Base-by-base conservation (phyloP, 176 grass and related monocot genomes). In the Elaeis guineensis region DNA sequence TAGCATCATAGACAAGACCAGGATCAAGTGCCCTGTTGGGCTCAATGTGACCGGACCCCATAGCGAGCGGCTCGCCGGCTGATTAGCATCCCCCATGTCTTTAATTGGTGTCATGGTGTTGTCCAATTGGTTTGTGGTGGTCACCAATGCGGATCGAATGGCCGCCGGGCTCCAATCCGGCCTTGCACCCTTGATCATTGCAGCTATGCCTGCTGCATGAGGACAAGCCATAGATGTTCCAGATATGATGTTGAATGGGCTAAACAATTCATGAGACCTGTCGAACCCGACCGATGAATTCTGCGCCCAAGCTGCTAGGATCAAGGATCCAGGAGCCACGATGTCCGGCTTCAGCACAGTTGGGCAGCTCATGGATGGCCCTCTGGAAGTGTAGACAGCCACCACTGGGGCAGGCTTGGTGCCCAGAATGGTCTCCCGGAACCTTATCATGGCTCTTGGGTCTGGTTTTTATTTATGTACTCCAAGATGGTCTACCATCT, bases 161-260 rank as follows among this genome's bases (percentile, higher is more conserved):
- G 86, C 86, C n/a, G 85, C 75, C 0, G 89, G 84, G 53, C 75
- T 95, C 89, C 81, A 89, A 17, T 54, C 52, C 0, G 61, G 78
- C 49, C 73, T 68, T 30, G 19, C 72, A 0, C 76, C 79, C 0
- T 65, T 82, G 51, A 95, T 65, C 69, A 95, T 65, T 0, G 89
- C 89, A 1, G 82, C 73, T 23, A 95, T 65, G 21, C 85, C 85
- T 4, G 62, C 59, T 20, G 71, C 82, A 73, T 95, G 90, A 14
- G 90, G 85, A 74, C 85, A 85, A 0, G 90, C 61, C 79, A 89
- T 85, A 0, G 85, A 95, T 55, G 90, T 85, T 48, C 90, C 90
- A 5, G 78, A 89, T 4, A 5, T 18, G 3, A 90, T 51, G 9
- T 9, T 0, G 58, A 81, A 90, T 16, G 65, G n/a, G 53, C 75